Evolutionary conservation across 345 rosid genomes (phyloP), one percentile per base, ranked within the genome.

Genomic region (Mercurialis annua): DNA sequence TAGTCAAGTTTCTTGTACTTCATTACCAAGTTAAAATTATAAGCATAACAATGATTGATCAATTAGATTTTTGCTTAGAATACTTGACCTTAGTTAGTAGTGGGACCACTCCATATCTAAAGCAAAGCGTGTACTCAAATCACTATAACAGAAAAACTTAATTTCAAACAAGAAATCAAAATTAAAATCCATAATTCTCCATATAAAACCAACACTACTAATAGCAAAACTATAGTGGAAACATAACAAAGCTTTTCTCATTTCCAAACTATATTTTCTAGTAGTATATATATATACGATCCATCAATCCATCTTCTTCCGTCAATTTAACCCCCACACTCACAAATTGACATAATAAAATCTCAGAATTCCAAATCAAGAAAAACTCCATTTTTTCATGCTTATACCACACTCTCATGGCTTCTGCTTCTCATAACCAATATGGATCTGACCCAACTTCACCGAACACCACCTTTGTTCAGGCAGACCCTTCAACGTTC

Each of bases 401-500:
- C 18, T 57, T 27, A 4, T n/a, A 49, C 44, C 30, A 14, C 68
- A 33, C 48, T 73, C 71, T 65, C 70, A 70, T 77, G 77, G 71
- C 73, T 61, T 69, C 73, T 23, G 47, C 69, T 56, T 47, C 79
- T 23, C 42, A 33, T 43, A 42, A 16, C 81, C 38, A 48, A 68
- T 82, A 78, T 60, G 82, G 84, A 49, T 57, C 83, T 67, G 89
- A 90, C 71, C 66, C 78, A 20, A 50, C 73, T 8, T 74, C 80
- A 9, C 78, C 90, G 33, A 87, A 86, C 81, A 92, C 94, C 69
- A 89, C 92, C 73, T 89, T 92, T 60, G 92, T 92, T 70, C 92
- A 92, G 70, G 94, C 96, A 46, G 87, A 92, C 68, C 93, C 96
- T 5, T 87, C 92, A 16, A 89, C 71, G 49, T 92, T 92, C 84